A percentile compares a stretch with the other conserved stretches of the same genome.
Conservation (phyloP, 805 yeast species). For the Nakazawaea molendinolei region DNA sequence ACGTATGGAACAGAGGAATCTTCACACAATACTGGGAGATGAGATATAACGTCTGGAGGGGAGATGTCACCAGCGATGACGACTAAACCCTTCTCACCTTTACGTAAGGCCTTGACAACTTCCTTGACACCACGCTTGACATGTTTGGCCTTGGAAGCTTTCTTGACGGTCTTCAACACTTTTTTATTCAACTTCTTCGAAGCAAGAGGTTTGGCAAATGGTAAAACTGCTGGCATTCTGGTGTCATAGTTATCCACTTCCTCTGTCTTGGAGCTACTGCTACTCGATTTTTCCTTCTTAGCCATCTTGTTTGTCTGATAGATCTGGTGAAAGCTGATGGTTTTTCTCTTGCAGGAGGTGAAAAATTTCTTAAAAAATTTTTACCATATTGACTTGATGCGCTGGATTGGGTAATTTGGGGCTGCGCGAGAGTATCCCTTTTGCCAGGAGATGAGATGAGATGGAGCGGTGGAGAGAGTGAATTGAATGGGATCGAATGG, state of each 20-base stretch:
- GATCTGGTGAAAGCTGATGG: not conserved
- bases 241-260: constrained; percentile 81
- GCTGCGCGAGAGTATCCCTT: too few relatives aligned
- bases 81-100: constrained; percentile 96
- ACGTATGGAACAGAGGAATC: constrained; percentile 87
- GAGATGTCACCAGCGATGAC: constrained; percentile 97
- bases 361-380: constrained; percentile 8
- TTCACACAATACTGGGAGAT: constrained; percentile 95
- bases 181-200: constrained; percentile 94
- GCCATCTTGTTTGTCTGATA: constrained; percentile 24
- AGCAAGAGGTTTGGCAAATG: constrained; percentile 94
- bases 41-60: constrained; percentile 95
- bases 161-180: constrained; percentile 90
- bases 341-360: not conserved
- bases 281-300: constrained; percentile 36
- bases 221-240: constrained; percentile 82
- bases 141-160: constrained; percentile 96
- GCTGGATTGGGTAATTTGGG: too few relatives aligned
- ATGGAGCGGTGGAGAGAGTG: constrained; percentile 1
- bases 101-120: constrained; percentile 95
- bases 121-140: constrained; percentile 99
- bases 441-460: not conserved
- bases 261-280: constrained; percentile 25
- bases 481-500: not conserved
- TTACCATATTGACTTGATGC: too few relatives aligned